These are phyloP conservation scores for Plasmodium gallinaceum DNA, from an alignment of 169 alveolate genomes.

Conservation along the genomic window DNA sequence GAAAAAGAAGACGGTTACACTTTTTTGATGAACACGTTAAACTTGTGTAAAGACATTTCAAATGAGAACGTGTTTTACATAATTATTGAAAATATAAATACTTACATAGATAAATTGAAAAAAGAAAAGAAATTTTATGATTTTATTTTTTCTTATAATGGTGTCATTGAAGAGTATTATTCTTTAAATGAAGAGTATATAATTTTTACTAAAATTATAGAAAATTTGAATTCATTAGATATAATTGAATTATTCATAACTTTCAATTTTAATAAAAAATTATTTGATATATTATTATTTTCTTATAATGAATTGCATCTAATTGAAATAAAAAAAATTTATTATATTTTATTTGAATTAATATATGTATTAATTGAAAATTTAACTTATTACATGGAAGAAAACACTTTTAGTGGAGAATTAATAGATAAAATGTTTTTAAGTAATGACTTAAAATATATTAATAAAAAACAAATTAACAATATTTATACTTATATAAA, in stretches of 20 bases:
- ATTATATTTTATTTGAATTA: conserved; percentile 46
- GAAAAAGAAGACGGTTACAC: conserved; percentile 11
- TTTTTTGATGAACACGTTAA: background rate
- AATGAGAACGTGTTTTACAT: conserved; percentile 6
- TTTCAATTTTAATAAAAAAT: conserved; percentile 7
- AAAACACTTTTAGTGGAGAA: background rate
- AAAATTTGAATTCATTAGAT: conserved; percentile 15
- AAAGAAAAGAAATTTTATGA: conserved; percentile 47
- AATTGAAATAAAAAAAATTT: conserved; percentile 38
- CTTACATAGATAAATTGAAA: conserved; percentile 33
- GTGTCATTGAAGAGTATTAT: conserved; percentile 12
- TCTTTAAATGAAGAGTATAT: conserved; percentile 9
- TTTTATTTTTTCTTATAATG: conserved; percentile 22
- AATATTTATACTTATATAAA: conserved; percentile 7
- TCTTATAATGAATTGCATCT: conserved; percentile 38
- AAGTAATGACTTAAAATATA: conserved; percentile 33
- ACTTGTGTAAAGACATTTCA: background rate
- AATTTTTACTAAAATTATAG: conserved; percentile 26
- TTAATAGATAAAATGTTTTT: conserved; percentile 19
- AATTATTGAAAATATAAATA: conserved; percentile 51
- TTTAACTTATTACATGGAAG: background rate
- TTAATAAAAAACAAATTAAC: conserved; percentile 28
- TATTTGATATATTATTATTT: conserved; percentile 19
- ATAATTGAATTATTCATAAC: conserved; percentile 33
- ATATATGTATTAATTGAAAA: conserved; percentile 29